A percentile compares a stretch with the other conserved stretches of the same genome.
phyloP scores from a whole-genome alignment of 495 filamentous ascomycete genomes.

The Pseudomonodictys pantanalensis region DNA sequence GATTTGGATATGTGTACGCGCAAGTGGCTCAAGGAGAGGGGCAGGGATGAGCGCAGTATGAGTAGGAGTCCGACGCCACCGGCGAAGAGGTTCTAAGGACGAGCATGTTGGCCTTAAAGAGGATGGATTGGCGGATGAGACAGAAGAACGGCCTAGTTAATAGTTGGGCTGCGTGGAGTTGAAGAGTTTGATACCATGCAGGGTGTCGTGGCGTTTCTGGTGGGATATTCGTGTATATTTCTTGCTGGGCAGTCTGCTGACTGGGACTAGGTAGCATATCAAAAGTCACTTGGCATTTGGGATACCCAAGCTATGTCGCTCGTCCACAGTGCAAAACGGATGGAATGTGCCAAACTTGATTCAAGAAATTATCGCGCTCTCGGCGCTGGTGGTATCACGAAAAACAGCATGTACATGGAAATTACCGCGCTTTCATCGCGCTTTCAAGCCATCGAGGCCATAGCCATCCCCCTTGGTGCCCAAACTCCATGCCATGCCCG shows the following conservation, averaged over 20 bases:
- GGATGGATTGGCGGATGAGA: neutral
- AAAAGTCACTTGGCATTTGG: neutral
- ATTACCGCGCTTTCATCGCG: neutral
- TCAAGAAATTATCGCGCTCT: neutral
- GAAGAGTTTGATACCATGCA: neutral
- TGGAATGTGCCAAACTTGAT: neutral
- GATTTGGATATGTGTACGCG: slow-evolving; percentile 84
- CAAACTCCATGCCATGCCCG: slow-evolving; percentile 2
- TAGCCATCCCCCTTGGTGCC: neutral
- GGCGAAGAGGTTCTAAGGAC: slow-evolving; percentile 4
- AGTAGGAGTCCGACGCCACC: slow-evolving; percentile 45
- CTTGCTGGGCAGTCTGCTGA: neutral
- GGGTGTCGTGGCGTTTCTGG: no score
- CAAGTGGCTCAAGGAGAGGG: slow-evolving; percentile 90
- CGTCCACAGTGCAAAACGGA: no score
- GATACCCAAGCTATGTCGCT: no score
- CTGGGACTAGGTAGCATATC: neutral
- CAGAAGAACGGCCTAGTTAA: no score
- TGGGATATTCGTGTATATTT: neutral
- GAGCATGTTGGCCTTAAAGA: neutral
- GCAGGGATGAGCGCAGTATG: slow-evolving; percentile 80
- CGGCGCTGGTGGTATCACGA: neutral
- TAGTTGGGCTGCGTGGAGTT: neutral
- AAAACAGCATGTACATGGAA: neutral
- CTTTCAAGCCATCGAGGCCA: neutral